Evolutionary conservation across 1,284 basidiomycete species (phyloP), one percentile per base, ranked within the genome.

Genomic region (Puccinia polysora): DNA sequence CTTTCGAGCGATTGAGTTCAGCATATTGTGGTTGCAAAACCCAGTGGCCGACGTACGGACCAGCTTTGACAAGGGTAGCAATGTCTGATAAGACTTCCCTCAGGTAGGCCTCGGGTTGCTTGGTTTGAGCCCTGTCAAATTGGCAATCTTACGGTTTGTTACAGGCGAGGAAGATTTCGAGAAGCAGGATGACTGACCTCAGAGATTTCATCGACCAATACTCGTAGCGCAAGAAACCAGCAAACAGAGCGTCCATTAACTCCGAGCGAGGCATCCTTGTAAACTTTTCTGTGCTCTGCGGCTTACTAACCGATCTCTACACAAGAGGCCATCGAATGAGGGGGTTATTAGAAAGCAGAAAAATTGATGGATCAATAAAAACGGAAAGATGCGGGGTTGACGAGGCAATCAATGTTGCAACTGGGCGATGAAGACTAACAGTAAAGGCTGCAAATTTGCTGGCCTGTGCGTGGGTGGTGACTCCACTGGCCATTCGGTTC

Each of bases 41-140:
- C 76, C 81, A 84, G 76, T 82, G 80, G 38, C 82, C 81, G 18
- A 79, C 78, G 71, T 84, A 84, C n/a, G 81, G 80, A 0, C 93
- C 93, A 64, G 87, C 87, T 70, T 87, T 87, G 79, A 93, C 87
- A 58, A 92, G 82, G 74, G 84, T 86, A 1, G 90, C 93, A 58
- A 97, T 88, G 75, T 91, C 88, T 52, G 82, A 83, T 60, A 97
- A 81, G 0, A 91, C 87, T 76, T 97, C 91, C 76, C 92, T 90
- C 72, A 97, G 84, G 80, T 92, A 97, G 15, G 84, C 86, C 79
- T 95, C 90, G 0, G 94, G 94, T 80, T 97, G 94, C 78, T 93
- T 88, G 0, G 89, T 90, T 68, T 86, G 86, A 74, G 89, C 86
- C 56, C 90, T 85, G 43, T n/a, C n/a, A 45, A 52, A 50, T 32